Base-by-base conservation (phyloP, 805 yeast genomes). In the Barnettozyma siamensis region DNA sequence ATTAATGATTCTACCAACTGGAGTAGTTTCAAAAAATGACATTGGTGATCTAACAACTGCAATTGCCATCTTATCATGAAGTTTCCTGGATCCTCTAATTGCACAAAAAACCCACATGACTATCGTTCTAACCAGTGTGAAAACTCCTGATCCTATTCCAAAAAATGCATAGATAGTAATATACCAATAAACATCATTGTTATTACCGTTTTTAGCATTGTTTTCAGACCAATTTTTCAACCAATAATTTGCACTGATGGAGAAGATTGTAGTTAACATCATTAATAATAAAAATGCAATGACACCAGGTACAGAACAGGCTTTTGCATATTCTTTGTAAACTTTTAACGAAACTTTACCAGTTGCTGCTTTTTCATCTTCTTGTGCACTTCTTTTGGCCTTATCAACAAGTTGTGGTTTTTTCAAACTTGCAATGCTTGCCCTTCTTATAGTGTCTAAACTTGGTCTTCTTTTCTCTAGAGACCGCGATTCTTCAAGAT, bases 11-110 rank as follows among this genome's bases (percentile, higher is more conserved):
- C 87, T 65, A 5, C 88, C 88, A 35, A 75, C 58, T 7, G 88
- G 88, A 0, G 86, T 80, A 0, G 83, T 72, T 49, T 81, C 87
- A 57, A 80, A 81, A 52, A 78, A 80, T 4, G 70, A 64, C 81
- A 81, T 77, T 35, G 87, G 86, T 2, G 83, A 69, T 37, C 70
- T 59, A 40, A 80, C 44, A 27, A 81, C 75, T 1, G 80, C 54
- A 5, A 46, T 41, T 0, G 79, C 78, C 83, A 81, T 76, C 21
- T 62, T 60, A 47, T 73, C 73, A 54, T 81, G 88, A 38, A 82
- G 57, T 13, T 58, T 62, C 29, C 64, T 69, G 0, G 86, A 72
- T 1, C 80, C 87, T 44, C 69, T 70, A 13, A 81, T 65, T 6
- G 83, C 70, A 51, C 81, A 71, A 45, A 59, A 72, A 18, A 73